These are phyloP conservation scores for Kregervanrija pseudodelftensis DNA, from an alignment of 805 yeast species.

Conservation along the genomic window DNA sequence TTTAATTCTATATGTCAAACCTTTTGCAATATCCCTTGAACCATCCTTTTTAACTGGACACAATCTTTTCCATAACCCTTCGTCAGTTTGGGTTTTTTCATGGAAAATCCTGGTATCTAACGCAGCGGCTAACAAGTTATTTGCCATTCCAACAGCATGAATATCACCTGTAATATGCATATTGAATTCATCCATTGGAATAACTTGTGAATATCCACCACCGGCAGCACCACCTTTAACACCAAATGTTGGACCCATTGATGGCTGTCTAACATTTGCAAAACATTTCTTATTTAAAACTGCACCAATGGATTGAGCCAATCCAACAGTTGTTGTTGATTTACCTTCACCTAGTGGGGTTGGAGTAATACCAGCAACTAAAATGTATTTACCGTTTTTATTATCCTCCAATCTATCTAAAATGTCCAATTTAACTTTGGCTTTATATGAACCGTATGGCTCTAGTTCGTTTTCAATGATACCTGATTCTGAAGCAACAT, in stretches of 20 bases:
- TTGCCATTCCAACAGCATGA: conserved; percentile 92
- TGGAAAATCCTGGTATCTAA: conserved; percentile 96
- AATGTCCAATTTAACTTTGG: conserved; percentile 69
- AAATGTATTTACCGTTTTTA: conserved; percentile 76
- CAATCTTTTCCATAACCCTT: conserved; percentile 73
- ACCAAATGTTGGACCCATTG: conserved; percentile 99
- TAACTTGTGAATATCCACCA: conserved; percentile 96
- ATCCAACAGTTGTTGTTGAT: conserved; percentile 91
- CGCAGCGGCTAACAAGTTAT: conserved; percentile 91
- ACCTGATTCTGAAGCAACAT: conserved; percentile 78
- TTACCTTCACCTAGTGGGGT: conserved; percentile 98
- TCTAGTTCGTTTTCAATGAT: conserved; percentile 72
- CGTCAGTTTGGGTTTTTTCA: conserved; percentile 74
- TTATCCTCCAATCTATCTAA: conserved; percentile 58
- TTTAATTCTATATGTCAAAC: conserved; percentile 67
- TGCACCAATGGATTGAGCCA: conserved; percentile 95
- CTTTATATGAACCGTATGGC: conserved; percentile 83
- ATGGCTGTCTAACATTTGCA: conserved; percentile 96
- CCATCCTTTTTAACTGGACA: conserved; percentile 81
- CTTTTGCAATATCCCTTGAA: conserved; percentile 65
- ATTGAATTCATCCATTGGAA: conserved; percentile 98
- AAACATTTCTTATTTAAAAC: conserved; percentile 75
- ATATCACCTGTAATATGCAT: conserved; percentile 97
- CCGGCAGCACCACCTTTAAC: conserved; percentile 99
- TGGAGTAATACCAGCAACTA: conserved; percentile 97